Conservation (phyloP, 495 filamentous ascomycete genomes). For the Paragyromitra xinjiangensis region DNA sequence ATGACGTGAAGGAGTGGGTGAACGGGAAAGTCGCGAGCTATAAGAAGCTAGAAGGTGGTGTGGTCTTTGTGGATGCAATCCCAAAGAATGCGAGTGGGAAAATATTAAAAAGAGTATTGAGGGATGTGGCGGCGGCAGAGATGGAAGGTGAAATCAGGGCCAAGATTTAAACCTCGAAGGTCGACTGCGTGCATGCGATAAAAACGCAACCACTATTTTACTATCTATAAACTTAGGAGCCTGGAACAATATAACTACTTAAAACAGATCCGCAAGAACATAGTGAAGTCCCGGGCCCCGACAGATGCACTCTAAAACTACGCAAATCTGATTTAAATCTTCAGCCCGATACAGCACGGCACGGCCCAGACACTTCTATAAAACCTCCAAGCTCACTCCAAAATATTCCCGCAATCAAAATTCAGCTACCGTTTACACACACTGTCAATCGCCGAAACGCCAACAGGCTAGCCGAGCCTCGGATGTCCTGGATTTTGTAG, state of each 20-base stretch:
- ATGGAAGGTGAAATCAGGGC: conserved; percentile 24
- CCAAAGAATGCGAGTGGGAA: conserved; percentile 74
- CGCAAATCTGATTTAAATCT: too few species aligned
- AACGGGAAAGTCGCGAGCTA: conserved; percentile 62
- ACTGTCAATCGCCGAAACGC: too few species aligned
- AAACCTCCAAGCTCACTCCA: too few species aligned
- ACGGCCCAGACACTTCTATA: too few species aligned
- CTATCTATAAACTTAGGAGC: not conserved
- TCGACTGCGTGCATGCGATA: not conserved
- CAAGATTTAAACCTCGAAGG: conserved; percentile 13
- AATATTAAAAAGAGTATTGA: conserved; percentile 65
- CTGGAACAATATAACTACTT: too few species aligned
- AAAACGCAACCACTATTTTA: not conserved
- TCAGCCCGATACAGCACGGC: too few species aligned
- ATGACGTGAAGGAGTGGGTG: conserved; percentile 62
- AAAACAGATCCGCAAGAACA: not conserved
- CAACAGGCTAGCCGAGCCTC: too few species aligned
- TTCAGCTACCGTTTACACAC: too few species aligned
- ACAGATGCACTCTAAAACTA: too few species aligned
- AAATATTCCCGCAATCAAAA: too few species aligned
- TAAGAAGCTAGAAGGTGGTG: conserved; percentile 72
- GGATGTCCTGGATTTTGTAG: too few species aligned
- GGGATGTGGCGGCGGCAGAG: conserved; percentile 59
- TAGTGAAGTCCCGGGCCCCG: too few species aligned
- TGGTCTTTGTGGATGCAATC: conserved; percentile 69